These are phyloP conservation scores for Diphasiastrum complanatum DNA, from an alignment of 83 land plant genomes.

Conservation along the genomic window DNA sequence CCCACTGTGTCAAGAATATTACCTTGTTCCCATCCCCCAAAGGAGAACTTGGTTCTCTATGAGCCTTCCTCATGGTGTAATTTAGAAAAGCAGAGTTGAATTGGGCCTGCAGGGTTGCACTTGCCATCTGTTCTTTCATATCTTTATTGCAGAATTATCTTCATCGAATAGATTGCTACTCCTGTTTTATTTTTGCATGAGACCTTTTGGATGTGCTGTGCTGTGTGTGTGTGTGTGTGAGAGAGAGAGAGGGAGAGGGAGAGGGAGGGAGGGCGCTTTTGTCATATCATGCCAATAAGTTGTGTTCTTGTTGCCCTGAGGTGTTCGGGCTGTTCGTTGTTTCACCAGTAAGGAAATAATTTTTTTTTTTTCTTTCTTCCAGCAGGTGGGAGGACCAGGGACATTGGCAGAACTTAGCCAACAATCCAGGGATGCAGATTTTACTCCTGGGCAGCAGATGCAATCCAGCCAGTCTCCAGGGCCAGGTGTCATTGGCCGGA, in stretches of 20 bases:
- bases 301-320: no score
- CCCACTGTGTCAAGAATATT: no score
- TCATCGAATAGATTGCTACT: constrained; percentile 10
- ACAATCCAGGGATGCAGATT: constrained; percentile 61
- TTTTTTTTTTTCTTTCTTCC: constrained; percentile 13
- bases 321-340: no score
- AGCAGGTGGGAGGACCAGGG: constrained; percentile 57
- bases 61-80: no score
- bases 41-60: no score
- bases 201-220: neutral
- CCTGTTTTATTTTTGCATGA: neutral
- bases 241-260: neutral
- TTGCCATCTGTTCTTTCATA: no score
- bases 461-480: constrained; percentile 47
- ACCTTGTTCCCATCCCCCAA: no score
- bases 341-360: constrained; percentile 14
- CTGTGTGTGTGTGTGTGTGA: constrained; percentile 2
- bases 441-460: constrained; percentile 68
- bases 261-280: constrained; percentile 3
- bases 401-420: constrained; percentile 53
- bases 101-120: no score
- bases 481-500: constrained; percentile 88
- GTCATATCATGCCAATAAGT: constrained; percentile 1
- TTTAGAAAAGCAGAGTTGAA: no score
- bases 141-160: no score